Conservation (phyloP, 2,329 filamentous ascomycete genomes). For the Neoscytalidium dimidiatum region DNA sequence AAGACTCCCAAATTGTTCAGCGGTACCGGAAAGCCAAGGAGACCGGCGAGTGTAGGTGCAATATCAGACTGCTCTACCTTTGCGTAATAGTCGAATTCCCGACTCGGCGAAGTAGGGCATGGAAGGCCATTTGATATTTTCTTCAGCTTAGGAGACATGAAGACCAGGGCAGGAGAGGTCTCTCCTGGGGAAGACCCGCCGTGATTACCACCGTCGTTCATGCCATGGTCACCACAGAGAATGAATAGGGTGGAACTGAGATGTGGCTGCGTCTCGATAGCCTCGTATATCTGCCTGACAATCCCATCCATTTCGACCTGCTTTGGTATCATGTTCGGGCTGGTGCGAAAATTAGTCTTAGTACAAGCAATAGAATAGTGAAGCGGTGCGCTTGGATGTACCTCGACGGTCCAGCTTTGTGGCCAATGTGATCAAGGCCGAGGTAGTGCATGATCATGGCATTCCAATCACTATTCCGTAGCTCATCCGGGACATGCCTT, state of each 20-base stretch:
- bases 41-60: conserved; percentile 80
- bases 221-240: conserved; percentile 93
- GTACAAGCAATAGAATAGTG: background rate
- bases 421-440: conserved; percentile 94
- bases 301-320: conserved; percentile 92
- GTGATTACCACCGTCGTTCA: conserved; percentile 98
- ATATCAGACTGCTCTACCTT: conserved; percentile 93
- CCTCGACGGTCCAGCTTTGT: conserved; percentile 89
- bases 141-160: conserved; percentile 82
- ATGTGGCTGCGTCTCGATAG: conserved; percentile 70
- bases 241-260: conserved; percentile 79
- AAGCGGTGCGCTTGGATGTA: conserved; percentile 36
- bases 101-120: conserved; percentile 60
- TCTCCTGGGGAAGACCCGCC: conserved; percentile 92
- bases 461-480: conserved; percentile 81
- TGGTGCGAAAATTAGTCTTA: conserved; percentile 35
- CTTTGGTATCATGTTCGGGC: conserved; percentile 89
- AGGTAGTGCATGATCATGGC: conserved; percentile 94
- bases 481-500: conserved; percentile 77
- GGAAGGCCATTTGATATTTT: conserved; percentile 47
- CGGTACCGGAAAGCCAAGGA: conserved; percentile 85
- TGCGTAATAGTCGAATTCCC: conserved; percentile 81
- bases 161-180: conserved; percentile 88
- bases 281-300: conserved; percentile 72
- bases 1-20: conserved; percentile 89